Conservation (phyloP, 1,284 basidiomycete genomes). For the Ceratobasidium sp. region DNA sequence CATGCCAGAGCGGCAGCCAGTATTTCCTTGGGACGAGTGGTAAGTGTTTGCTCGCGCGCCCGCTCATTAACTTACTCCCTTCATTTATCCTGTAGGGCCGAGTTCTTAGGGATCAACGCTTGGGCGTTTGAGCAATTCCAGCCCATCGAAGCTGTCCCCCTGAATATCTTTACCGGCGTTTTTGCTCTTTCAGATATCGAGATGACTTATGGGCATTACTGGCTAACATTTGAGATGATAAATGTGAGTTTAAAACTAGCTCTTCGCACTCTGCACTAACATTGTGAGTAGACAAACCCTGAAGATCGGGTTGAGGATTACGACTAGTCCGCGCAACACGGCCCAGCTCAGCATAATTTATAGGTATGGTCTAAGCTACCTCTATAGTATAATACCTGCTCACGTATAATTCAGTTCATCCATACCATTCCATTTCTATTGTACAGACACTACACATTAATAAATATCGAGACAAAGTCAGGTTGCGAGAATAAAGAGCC, state of each 20-base stretch:
- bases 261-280: not conserved
- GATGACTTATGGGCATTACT: too few relatives aligned
- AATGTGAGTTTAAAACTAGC: not conserved
- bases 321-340: not conserved
- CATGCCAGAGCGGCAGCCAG: not conserved
- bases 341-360: not conserved
- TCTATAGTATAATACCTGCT: not conserved
- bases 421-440: not conserved
- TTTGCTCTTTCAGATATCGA: not conserved
- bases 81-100: not conserved
- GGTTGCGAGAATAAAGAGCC: not conserved
- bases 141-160: not conserved
- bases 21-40: constrained; percentile 7
- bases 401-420: not conserved
- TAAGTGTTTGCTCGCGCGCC: not conserved
- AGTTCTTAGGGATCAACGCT: not conserved
- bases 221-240: not conserved
- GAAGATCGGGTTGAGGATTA: constrained; percentile 12
- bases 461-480: not conserved
- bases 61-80: not conserved
- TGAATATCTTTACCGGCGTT: not conserved
- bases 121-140: constrained; percentile 2
- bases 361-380: not conserved
- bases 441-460: not conserved
- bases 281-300: not conserved